Percentiles rank a stretch among this genome's conserved stretches.
Evolutionary conservation across 75 land plant genomes (phyloP).

Genomic region (Pinus taeda): DNA sequence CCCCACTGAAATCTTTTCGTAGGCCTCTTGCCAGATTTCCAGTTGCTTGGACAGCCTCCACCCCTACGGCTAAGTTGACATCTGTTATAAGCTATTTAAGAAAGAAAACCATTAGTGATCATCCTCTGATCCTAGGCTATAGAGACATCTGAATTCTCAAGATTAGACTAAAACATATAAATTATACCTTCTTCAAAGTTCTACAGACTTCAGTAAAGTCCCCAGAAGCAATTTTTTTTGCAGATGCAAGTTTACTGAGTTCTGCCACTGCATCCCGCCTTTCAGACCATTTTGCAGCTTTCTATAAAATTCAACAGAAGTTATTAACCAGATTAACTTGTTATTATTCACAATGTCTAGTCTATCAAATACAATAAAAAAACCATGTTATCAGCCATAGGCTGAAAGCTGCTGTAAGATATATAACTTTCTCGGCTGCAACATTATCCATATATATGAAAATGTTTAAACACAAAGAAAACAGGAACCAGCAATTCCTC

Average conservation of each 20-base stretch:
- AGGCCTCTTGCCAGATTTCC: slow-evolving; percentile 49
- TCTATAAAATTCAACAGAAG: slow-evolving; percentile 20
- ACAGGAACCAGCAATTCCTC: neutral
- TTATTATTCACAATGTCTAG: neutral
- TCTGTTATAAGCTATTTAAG: slow-evolving; percentile 42
- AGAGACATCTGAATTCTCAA: neutral
- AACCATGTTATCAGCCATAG: neutral
- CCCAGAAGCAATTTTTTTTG: slow-evolving; percentile 36
- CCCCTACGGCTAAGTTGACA: slow-evolving; percentile 50
- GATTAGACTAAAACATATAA: neutral
- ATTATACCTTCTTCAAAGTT: slow-evolving; percentile 36
- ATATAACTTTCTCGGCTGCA: slow-evolving; percentile 6
- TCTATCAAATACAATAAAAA: neutral
- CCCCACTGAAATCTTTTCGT: slow-evolving; percentile 43
- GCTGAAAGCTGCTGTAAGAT: slow-evolving; percentile 1
- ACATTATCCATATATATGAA: neutral
- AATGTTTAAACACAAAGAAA: neutral
- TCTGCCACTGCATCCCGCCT: slow-evolving; percentile 57
- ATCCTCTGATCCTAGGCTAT: neutral
- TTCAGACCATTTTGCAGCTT: slow-evolving; percentile 60
- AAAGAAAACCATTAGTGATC: neutral
- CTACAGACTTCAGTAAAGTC: slow-evolving; percentile 47
- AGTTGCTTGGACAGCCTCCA: slow-evolving; percentile 52
- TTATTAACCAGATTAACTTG: neutral
- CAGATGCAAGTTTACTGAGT: slow-evolving; percentile 54